Evolutionary conservation across 495 filamentous ascomycete species (phyloP).

Genomic region (Podospora anserina): DNA sequence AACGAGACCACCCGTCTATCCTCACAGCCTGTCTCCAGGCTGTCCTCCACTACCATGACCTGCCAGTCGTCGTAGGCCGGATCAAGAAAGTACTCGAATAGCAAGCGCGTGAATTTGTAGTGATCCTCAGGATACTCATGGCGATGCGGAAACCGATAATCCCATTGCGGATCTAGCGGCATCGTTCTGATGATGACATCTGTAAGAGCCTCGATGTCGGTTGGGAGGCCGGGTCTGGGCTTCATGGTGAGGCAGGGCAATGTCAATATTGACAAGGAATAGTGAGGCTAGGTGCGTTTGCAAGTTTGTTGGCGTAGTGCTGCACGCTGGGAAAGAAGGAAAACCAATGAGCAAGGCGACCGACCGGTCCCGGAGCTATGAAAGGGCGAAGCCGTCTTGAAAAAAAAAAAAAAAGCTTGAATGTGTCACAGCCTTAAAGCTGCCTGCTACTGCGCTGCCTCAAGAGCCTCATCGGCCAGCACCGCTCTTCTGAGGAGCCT

Average conservation of each 20-base stretch:
- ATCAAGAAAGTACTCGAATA: slow-evolving; percentile 36
- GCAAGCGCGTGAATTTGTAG: slow-evolving; percentile 34
- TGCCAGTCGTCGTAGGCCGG: slow-evolving; percentile 34
- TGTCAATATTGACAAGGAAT: neutral
- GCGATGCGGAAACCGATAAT: slow-evolving; percentile 38
- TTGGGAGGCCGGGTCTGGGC: slow-evolving; percentile 25
- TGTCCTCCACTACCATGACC: slow-evolving; percentile 38
- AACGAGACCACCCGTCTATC: slow-evolving; percentile 27
- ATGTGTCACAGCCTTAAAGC: neutral
- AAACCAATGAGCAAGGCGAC: neutral
- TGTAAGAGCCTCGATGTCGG: slow-evolving; percentile 37
- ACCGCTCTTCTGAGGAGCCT: neutral
- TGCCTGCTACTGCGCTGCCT: neutral
- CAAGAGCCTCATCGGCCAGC: neutral
- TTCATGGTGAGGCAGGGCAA: slow-evolving; percentile 20
- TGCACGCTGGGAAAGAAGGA: neutral
- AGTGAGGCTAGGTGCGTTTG: neutral
- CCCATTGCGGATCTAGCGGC: slow-evolving; percentile 40
- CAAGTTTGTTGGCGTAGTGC: neutral
- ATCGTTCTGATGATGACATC: slow-evolving; percentile 36
- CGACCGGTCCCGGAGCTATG: neutral
- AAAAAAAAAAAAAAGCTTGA: neutral
- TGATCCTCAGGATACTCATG: slow-evolving; percentile 34
- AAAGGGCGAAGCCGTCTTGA: neutral
- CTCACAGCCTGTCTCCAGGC: slow-evolving; percentile 20